A percentile compares a stretch with the other conserved stretches of the same genome.
Evolutionary conservation across 2,329 filamentous ascomycete species (phyloP).

Genomic region (Capronia epimyces): DNA sequence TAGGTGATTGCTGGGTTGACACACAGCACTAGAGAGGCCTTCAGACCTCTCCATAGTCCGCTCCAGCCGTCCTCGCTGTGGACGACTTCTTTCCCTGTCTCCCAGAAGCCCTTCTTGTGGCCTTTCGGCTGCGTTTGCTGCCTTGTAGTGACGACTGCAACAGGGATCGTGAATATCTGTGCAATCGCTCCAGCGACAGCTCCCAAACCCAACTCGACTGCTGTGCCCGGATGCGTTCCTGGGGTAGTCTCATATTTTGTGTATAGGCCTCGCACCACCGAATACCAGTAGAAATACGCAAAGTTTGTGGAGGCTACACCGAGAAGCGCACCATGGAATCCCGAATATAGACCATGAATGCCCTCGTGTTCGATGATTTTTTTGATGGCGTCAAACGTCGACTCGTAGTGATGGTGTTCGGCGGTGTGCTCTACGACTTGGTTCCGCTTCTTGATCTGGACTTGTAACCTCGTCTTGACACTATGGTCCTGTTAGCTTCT

Average conservation of each 20-base stretch:
- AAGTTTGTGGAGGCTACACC: conserved; percentile 98
- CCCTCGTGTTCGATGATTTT: conserved; percentile 82
- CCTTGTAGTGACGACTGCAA: conserved; percentile 89
- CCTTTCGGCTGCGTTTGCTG: conserved; percentile 86
- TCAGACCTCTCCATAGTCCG: conserved; percentile 90
- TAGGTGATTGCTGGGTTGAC: conserved; percentile 98
- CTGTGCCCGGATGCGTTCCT: conserved; percentile 60
- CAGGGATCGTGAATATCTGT: conserved; percentile 92
- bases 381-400: conserved; percentile 78
- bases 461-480: conserved; percentile 92
- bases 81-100: conserved; percentile 83
- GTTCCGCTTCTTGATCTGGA: conserved; percentile 69
- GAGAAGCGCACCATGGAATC: conserved; percentile 77
- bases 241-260: conserved; percentile 46
- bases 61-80: conserved; percentile 82
- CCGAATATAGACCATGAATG: conserved; percentile 74
- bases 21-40: conserved; percentile 90
- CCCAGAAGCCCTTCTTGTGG: conserved; percentile 79
- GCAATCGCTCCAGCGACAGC: conserved; percentile 84
- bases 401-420: conserved; percentile 69
- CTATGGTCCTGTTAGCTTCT: conserved; percentile 44
- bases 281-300: conserved; percentile 99
- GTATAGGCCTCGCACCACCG: conserved; percentile 76
- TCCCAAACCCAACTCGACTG: conserved; percentile 75
- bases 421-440: conserved; percentile 43